These are phyloP conservation scores for Triticum aestivum DNA, from an alignment of 176 grass and related monocot genomes.

Conservation along the genomic window IWGSC_CS_RefSeq_v2.1 NC_057814.1:206844233-206844732, in stretches of 20 bases:
- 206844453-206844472: constrained; percentile 36
- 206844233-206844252: too few species aligned
- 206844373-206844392: not conserved
- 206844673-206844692: constrained; percentile 77
- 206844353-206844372: not conserved
- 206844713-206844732: constrained; percentile 67
- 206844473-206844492: constrained; percentile 27
- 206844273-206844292: not conserved
- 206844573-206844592: constrained; percentile 32
- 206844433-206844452: constrained; percentile 15
- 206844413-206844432: not conserved
- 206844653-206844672: constrained; percentile 65
- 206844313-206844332: not conserved
- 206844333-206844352: not conserved
- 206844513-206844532: constrained; percentile 2
- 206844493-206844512: constrained; percentile 33
- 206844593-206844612: not conserved
- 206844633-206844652: constrained; percentile 88
- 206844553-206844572: constrained; percentile 3
- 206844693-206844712: constrained; percentile 90
- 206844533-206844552: not conserved
- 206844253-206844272: not conserved
- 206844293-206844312: not conserved
- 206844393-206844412: not conserved
- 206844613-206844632: not conserved